Evolutionary conservation across 768 basidiomycete species (phyloP), one percentile per base, ranked within the genome.

Genomic region (Termitomyces eurrhizus): DNA sequence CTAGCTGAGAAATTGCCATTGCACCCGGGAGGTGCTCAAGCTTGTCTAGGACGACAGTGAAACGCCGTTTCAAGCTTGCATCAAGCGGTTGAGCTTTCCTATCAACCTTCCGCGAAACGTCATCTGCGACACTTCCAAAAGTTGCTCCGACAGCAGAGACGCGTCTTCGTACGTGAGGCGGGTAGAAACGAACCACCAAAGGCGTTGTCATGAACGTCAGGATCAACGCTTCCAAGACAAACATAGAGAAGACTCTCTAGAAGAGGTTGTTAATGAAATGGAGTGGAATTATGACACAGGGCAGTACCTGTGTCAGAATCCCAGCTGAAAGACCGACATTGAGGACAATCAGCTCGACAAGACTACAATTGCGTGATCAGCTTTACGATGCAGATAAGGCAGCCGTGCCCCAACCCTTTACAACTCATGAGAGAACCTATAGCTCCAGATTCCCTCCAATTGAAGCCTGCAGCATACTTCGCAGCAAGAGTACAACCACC

Each of bases 401-500:
- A 24, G 18, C 37, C 26, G 14, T 7, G 13, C 37, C 66, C 78
- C 39, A 59, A 90, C 90, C 93, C 95, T 80, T 98, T 95, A 70
- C 95, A 96, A 68, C 88, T 91, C 95, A 99, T 98, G 55, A 98
- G 72, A 14, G 90, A 87, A 0, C 97, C 97, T 54, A 98, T 88
- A 0, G 94, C 87, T 39, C 85, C 80, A 0, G 89, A 74, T 69
- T 98, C 96, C 42, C 96, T 80, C 84, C 85, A 89, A 7, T 74
- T 81, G 73, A 93, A 98, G 0, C 89, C 87, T 8, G 86, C 90
- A 11, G 80, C 66, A 35, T 81, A 77, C 45, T 78, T 76, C 0
- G 95, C 90, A 0, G 90, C 88, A 7, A 87, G 57, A 0, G 84
- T 79, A 67, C 94, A 96, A 7, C 92, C 94, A 5, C 88, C 80